A percentile compares a stretch with the other conserved stretches of the same genome.
Conservation (phyloP, 225 moss, liverwort and hornwort genomes). For the Straminergon stramineum region DNA sequence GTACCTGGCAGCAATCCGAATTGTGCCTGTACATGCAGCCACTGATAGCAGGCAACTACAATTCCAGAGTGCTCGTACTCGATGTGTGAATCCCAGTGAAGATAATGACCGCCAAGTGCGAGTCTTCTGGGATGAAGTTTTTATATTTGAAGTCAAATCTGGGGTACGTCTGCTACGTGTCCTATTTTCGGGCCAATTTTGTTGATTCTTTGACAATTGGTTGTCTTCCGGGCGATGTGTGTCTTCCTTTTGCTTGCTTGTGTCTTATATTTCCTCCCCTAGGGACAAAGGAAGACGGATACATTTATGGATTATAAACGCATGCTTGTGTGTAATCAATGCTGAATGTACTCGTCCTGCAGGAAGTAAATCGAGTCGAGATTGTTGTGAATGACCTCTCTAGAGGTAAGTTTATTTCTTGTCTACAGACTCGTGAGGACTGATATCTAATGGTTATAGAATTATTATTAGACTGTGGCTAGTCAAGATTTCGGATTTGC, state of each 20-base stretch:
- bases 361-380: slow-evolving; percentile 65
- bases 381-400: slow-evolving; percentile 61
- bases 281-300: not conserved
- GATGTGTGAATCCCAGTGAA: slow-evolving; percentile 63
- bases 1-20: slow-evolving; percentile 70
- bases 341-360: slow-evolving; percentile 9
- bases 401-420: slow-evolving; percentile 34
- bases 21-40: slow-evolving; percentile 54
- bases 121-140: slow-evolving; percentile 77
- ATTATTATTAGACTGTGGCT: not conserved
- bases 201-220: not conserved
- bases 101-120: slow-evolving; percentile 14
- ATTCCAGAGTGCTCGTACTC: slow-evolving; percentile 86
- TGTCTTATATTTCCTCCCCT: not conserved
- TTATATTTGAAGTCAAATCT: slow-evolving; percentile 76
- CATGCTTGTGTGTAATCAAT: not conserved
- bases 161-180: slow-evolving; percentile 21
- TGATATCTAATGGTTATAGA: not conserved
- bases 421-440: not conserved
- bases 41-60: slow-evolving; percentile 57
- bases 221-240: not conserved
- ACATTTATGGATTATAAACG: not conserved
- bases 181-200: not conserved
- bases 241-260: not conserved
- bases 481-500: not conserved